phyloP scores from a whole-genome alignment of 176 grass and related monocot genomes.

The Oryza glaberrima region DNA sequence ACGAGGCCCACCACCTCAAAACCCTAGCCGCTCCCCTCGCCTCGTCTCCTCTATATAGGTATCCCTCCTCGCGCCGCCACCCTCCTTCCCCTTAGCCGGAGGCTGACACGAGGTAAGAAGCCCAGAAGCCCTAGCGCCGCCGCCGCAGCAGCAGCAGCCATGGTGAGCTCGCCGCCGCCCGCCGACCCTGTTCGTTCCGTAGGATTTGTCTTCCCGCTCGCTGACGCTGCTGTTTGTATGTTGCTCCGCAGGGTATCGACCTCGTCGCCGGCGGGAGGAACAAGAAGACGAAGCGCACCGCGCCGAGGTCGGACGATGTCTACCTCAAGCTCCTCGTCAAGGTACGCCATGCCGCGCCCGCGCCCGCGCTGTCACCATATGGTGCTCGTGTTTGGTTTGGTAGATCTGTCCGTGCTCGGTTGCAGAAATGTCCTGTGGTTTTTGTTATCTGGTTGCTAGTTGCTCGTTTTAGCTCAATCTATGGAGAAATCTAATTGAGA shows the following conservation, averaged over 20 bases:
- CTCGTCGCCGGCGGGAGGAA: conserved; percentile 70
- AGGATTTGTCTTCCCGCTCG: background rate
- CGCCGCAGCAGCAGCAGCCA: background rate
- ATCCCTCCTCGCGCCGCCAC: conserved; percentile 28
- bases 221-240: background rate
- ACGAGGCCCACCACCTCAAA: conserved; percentile 15
- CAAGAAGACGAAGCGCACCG: conserved; percentile 72
- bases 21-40: conserved; percentile 35
- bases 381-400: too few species aligned
- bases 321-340: conserved; percentile 81
- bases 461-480: background rate
- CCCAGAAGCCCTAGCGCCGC: conserved; percentile 39
- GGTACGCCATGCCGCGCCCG: conserved; percentile 14
- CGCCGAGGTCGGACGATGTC: conserved; percentile 73
- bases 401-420: conserved; percentile 7
- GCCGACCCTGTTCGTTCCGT: background rate
- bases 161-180: conserved; percentile 1
- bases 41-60: conserved; percentile 28
- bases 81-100: conserved; percentile 40
- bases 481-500: background rate
- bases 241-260: conserved; percentile 57
- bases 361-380: too few species aligned
- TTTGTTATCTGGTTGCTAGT: background rate
- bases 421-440: background rate
- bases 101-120: conserved; percentile 48